These are phyloP conservation scores for Otatea glauca DNA, from an alignment of 176 grass and related monocot species.

Conservation along the genomic window DNA sequence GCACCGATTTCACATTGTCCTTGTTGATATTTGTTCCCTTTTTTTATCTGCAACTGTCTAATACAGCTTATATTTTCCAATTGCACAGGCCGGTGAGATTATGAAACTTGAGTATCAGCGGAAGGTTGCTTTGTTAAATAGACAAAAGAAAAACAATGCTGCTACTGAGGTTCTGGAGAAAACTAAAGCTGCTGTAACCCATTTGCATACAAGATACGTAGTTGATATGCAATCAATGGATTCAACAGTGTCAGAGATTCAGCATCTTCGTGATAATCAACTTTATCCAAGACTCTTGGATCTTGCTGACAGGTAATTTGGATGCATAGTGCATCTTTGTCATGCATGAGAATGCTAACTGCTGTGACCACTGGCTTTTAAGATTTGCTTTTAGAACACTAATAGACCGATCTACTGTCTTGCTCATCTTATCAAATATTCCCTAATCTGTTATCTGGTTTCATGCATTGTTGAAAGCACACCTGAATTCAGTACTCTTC, in stretches of 20 bases:
- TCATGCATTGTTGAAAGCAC: not conserved
- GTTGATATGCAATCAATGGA: slow-evolving; percentile 99
- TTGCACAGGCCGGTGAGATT: slow-evolving; percentile 81
- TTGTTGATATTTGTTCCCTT: slow-evolving; percentile 10
- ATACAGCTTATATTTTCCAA: slow-evolving; percentile 29
- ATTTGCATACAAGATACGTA: slow-evolving; percentile 92
- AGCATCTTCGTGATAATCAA: slow-evolving; percentile 86
- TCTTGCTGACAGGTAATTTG: slow-evolving; percentile 79
- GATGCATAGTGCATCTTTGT: slow-evolving; percentile 14
- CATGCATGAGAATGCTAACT: not conserved
- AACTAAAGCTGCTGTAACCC: slow-evolving; percentile 96
- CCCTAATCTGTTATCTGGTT: not conserved
- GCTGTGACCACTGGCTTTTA: not conserved
- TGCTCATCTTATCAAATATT: not conserved
- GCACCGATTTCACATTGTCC: slow-evolving; percentile 7
- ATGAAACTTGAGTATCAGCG: slow-evolving; percentile 99
- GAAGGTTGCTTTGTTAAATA: slow-evolving; percentile 93
- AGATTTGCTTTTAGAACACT: slow-evolving; percentile 27
- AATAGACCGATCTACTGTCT: not conserved
- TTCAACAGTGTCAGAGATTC: slow-evolving; percentile 94
- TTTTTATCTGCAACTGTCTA: slow-evolving; percentile 18
- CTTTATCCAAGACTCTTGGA: slow-evolving; percentile 79
- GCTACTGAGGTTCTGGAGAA: slow-evolving; percentile 80
- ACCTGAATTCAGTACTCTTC: not conserved
- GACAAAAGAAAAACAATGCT: slow-evolving; percentile 83